Evolutionary conservation across 345 rosid species (phyloP), one percentile per base, ranked within the genome.

Genomic region (Fremontodendron californicum): DNA sequence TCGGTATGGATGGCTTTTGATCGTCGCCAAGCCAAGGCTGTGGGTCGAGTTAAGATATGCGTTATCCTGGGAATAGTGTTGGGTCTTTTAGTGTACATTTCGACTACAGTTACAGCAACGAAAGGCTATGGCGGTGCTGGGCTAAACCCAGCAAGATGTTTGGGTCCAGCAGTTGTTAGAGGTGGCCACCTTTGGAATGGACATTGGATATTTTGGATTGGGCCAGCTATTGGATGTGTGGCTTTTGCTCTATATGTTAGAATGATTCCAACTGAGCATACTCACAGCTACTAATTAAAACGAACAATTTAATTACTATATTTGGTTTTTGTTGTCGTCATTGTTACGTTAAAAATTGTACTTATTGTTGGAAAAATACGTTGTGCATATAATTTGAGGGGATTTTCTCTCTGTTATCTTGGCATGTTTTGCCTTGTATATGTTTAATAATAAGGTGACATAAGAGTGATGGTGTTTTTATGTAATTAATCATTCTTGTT

Each of bases 1-100:
- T 86, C 84, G 9, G 81, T 87, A 13, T 78, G 85, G 52, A 75
- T 84, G 72, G 90, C 82, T 6, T 83, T 85, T 23, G 88, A 89
- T 45, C 68, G 62, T 40, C 78, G 79, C 31, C 84, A 88, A 25
- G 79, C 70, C 11, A 60, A 76, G 58, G 90, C 84, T 39, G 54
- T 83, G 0, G 90, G 89, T 18, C 27, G 82, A n/a, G 55, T 62
- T 1, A 40, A 71, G 79, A 74, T 86, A 9, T 82, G 87, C 62
- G 77, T 62, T n/a, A 46, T 83, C 9, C 46, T 89, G 2, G 88
- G 87, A 4, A 78, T 57, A 0, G 78, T 83, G 1, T 73, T 81
- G 71, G 86, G 79, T 15, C 43, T 81, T 4, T 57, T 80, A 0
- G 81, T 85, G 54, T 87, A 76, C 39, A 76, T 89, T 9, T 86